Evolutionary conservation across 306 rosid genomes (phyloP), one percentile per base, ranked within the genome.

Genomic region (Adenanthera pavonina): DNA sequence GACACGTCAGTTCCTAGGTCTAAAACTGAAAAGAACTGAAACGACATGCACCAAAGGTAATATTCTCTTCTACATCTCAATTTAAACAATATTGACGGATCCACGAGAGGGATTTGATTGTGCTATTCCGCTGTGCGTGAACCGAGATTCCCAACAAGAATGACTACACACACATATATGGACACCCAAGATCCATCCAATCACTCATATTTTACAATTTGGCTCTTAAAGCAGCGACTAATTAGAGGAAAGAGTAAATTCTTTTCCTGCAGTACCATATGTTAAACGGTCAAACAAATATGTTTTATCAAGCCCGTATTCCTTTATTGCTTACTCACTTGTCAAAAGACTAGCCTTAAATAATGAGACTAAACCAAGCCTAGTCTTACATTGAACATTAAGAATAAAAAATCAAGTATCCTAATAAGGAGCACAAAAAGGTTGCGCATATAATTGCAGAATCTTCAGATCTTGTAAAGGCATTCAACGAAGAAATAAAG

Each of bases 131-230:
- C n/a, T n/a, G n/a, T n/a, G n/a, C n/a, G n/a, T n/a, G n/a, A n/a
- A n/a, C n/a, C n/a, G n/a, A n/a, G n/a, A n/a, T n/a, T n/a, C n/a
- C n/a, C n/a, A n/a, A n/a, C n/a, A n/a, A n/a, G n/a, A n/a, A n/a
- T n/a, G n/a, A n/a, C n/a, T 38, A 38, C 4, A 38, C 41, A 2
- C 41, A 38, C 4, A 38, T 38, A 43, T 5, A 43, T 35, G 17
- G 36, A 59, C n/a, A 70, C 72, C 15, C 46, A 73, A 44, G 25
- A 49, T 15, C 38, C 44, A 36, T 20, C 54, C 46, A 35, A 61
- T 49, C 56, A 51, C 66, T 48, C 44, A 74, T 43, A 72, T 46
- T 35, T 46, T 71, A 51, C 19, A 71, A 59, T 57, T 71, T 57
- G 47, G 46, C 76, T 30, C 71, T 20, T 54, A 14, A 71, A 71